These are phyloP conservation scores for Hura crepitans DNA, from an alignment of 441 rosid species.

Conservation along the genomic window DNA sequence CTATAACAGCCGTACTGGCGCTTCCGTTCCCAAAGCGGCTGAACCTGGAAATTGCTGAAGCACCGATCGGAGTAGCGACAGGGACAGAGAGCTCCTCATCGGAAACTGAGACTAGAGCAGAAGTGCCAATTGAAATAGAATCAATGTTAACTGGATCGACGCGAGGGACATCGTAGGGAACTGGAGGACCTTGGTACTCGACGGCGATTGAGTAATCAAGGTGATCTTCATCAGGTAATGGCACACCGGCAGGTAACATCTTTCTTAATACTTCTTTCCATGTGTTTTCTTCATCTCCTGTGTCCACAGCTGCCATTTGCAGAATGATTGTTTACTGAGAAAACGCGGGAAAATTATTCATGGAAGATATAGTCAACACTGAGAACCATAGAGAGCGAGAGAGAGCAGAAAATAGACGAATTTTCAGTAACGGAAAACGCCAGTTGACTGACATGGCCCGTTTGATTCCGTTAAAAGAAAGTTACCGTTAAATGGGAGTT, in stretches of 20 bases:
- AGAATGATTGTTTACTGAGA: no score
- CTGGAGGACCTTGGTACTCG: slow-evolving; percentile 48
- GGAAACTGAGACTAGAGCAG: slow-evolving; percentile 10
- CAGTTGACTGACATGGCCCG: no score
- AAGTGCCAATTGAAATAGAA: slow-evolving; percentile 20
- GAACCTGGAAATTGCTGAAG: slow-evolving; percentile 25
- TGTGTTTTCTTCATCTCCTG: slow-evolving; percentile 18
- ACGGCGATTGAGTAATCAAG: slow-evolving; percentile 61
- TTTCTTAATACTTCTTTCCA: slow-evolving; percentile 40
- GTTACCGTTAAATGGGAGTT: no score
- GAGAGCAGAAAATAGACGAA: no score
- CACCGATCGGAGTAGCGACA: slow-evolving; percentile 28
- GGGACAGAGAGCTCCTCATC: slow-evolving; percentile 29
- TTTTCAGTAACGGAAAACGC: no score
- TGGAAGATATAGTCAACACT: no score
- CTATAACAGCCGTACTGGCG: neutral
- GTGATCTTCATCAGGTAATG: slow-evolving; percentile 51
- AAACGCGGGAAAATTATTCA: no score
- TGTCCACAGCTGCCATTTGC: neutral
- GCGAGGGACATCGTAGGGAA: slow-evolving; percentile 39
- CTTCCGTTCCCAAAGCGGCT: slow-evolving; percentile 21
- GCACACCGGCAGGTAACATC: slow-evolving; percentile 54
- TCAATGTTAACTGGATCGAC: slow-evolving; percentile 39
- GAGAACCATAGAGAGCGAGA: no score
- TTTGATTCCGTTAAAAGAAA: no score